Evolutionary conservation across 331 rosid species (phyloP), one percentile per base, ranked within the genome.

Genomic region (Saraca asoca): DNA sequence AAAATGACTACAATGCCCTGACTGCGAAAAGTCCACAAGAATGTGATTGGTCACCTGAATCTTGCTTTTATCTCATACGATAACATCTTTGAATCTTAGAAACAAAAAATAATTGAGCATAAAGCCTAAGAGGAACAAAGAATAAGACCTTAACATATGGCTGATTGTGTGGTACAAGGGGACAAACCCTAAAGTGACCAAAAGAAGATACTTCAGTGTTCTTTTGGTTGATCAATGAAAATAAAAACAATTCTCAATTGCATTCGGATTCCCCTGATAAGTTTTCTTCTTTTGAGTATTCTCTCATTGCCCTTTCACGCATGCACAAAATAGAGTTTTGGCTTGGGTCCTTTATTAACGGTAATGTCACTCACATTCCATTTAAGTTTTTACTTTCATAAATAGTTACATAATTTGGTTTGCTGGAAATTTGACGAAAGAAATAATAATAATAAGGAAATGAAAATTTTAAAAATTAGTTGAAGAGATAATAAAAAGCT

Each of bases 101-200:
- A 61, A 35, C 33, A 34, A 58, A 19, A 2, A 29, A 51, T n/a
- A 41, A 8, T 2, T 0, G 5, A 34, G 31, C 14, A 35, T 16
- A 19, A 56, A 65, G 51, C 50, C 68, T 37, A 51, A 31, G 39
- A 14, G 0, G 4, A 18, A 53, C 12, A 45, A 14, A 24, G 14
- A 55, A 24, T n/a, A n/a, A n/a, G n/a, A n/a, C 59, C 61, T 69
- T 39, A 24, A 18, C 46, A 42, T 57, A 59, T 18, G 44, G 45
- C 16, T 35, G 18, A 14, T 45, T 50, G 68, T 69, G 48, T 57
- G 75, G 45, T 53, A 17, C 62, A 7, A 15, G 65, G 85, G 77
- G 68, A 80, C 85, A 75, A 64, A 67, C 4, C 75, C 78, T 72
- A 54, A 80, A 71, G 83, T 37, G 55, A 64, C 38, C 29, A 73